These are phyloP conservation scores for Trichoderma endophyticum DNA, from an alignment of 2,329 filamentous ascomycete genomes.

Conservation along the genomic window DNA sequence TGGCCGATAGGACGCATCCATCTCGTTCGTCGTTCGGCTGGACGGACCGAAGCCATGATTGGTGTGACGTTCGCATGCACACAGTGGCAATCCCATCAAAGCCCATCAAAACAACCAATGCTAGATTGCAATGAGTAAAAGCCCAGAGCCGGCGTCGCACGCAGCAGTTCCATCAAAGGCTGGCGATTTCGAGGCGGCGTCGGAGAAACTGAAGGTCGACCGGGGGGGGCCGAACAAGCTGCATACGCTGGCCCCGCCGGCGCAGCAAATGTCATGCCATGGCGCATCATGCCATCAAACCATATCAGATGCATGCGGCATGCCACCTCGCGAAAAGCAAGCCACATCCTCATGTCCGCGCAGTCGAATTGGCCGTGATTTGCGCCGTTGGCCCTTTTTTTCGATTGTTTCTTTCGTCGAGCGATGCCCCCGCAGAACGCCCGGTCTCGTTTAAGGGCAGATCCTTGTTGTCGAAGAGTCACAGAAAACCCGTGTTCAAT, in stretches of 20 bases:
- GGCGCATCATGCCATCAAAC: not conserved
- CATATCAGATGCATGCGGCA: not conserved
- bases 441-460: not conserved
- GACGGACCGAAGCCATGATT: conserved; percentile 1
- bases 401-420: not conserved
- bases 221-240: not conserved
- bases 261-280: not conserved
- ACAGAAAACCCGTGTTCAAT: not conserved
- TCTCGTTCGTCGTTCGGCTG: not conserved
- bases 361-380: not conserved
- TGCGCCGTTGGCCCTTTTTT: not conserved
- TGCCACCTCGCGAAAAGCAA: not conserved
- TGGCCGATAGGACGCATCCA: not conserved
- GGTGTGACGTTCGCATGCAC: not conserved
- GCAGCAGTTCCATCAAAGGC: not conserved
- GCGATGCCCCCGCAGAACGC: not conserved
- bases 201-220: not conserved
- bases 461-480: not conserved
- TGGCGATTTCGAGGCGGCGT: not conserved
- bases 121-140: not conserved
- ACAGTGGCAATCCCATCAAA: not conserved
- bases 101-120: not conserved
- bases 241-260: not conserved
- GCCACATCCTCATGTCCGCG: conserved; percentile 6
- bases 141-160: not conserved